A percentile compares a stretch with the other conserved stretches of the same genome.
These are phyloP conservation scores for Anastatica hierochuntica DNA, from an alignment of 345 rosid species.

Conservation along the genomic window DNA sequence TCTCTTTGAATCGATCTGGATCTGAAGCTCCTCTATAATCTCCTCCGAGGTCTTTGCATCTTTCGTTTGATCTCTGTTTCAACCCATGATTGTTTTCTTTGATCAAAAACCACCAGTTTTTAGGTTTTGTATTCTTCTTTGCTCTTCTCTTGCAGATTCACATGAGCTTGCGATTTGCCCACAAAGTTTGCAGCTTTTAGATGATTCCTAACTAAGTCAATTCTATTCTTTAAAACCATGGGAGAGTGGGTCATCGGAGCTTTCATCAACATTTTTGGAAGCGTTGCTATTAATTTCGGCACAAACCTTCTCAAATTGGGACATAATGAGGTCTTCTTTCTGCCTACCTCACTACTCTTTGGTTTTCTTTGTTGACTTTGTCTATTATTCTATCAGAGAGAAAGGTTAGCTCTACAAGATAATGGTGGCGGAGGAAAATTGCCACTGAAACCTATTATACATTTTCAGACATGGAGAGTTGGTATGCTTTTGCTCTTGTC, in stretches of 20 bases:
- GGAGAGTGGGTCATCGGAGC: constrained; percentile 99
- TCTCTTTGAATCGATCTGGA: constrained; percentile 27
- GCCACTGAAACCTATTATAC: constrained; percentile 61
- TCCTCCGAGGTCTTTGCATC: constrained; percentile 2
- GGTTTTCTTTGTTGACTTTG: constrained; percentile 6
- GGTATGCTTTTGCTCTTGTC: constrained; percentile 41
- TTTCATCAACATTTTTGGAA: constrained; percentile 83
- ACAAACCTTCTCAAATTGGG: constrained; percentile 99
- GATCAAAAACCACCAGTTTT: no score
- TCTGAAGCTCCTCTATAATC: constrained; percentile 22
- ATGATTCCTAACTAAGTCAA: constrained; percentile 29
- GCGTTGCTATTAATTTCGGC: constrained; percentile 97
- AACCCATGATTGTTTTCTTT: neutral
- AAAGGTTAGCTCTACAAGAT: constrained; percentile 50
- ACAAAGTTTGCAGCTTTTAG: constrained; percentile 19
- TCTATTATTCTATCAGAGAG: constrained; percentile 55
- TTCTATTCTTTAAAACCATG: constrained; percentile 44
- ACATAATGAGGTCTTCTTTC: constrained; percentile 61
- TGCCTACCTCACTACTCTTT: neutral
- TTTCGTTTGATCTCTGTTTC: neutral
- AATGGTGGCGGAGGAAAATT: constrained; percentile 55
- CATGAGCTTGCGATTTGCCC: constrained; percentile 16
- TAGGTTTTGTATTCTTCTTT: neutral
- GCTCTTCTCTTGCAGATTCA: constrained; percentile 3
- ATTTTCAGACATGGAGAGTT: constrained; percentile 96